A percentile compares a stretch with the other conserved stretches of the same genome.
Evolutionary conservation across 139 green algal genomes (phyloP).

Genomic region (Zygnema cylindricum): DNA sequence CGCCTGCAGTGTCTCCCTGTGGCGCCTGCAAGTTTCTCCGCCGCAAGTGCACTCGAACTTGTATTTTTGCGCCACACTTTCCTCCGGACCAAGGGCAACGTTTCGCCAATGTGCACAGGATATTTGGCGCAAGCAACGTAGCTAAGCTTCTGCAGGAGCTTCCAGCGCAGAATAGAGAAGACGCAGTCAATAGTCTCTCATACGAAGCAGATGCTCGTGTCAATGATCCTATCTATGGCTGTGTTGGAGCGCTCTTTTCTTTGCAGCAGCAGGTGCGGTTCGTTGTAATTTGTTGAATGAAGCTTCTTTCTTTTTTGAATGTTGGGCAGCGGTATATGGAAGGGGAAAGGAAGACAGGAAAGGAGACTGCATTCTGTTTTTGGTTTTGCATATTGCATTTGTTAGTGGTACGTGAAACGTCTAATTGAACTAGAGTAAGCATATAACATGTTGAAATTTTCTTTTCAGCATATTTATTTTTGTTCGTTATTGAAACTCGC

Average conservation of each 20-base stretch:
- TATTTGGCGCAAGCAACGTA: slow-evolving; percentile 60
- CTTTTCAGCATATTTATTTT: too few species aligned
- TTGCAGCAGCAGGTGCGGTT: slow-evolving; percentile 62
- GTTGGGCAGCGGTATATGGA: too few species aligned
- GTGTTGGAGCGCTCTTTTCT: slow-evolving; percentile 50
- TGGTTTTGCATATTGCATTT: too few species aligned
- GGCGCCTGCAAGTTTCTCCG: not conserved
- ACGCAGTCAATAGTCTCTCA: slow-evolving; percentile 57
- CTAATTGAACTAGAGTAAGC: too few species aligned
- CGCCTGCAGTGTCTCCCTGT: not conserved
- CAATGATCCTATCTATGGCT: slow-evolving; percentile 59
- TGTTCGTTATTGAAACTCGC: too few species aligned
- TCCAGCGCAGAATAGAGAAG: slow-evolving; percentile 34
- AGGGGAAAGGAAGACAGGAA: too few species aligned
- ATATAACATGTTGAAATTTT: too few species aligned
- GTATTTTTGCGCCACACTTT: slow-evolving; percentile 57
- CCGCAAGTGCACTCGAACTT: slow-evolving; percentile 55
- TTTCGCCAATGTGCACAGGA: slow-evolving; percentile 62
- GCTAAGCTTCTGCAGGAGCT: slow-evolving; percentile 58
- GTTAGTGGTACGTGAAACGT: too few species aligned
- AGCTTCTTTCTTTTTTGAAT: too few species aligned
- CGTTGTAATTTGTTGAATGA: too few species aligned
- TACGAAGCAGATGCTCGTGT: slow-evolving; percentile 58
- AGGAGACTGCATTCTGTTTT: too few species aligned
- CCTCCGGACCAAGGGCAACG: slow-evolving; percentile 55